Evolutionary conservation across 306 rosid genomes (phyloP).

Genomic region (Vicia villosa): DNA sequence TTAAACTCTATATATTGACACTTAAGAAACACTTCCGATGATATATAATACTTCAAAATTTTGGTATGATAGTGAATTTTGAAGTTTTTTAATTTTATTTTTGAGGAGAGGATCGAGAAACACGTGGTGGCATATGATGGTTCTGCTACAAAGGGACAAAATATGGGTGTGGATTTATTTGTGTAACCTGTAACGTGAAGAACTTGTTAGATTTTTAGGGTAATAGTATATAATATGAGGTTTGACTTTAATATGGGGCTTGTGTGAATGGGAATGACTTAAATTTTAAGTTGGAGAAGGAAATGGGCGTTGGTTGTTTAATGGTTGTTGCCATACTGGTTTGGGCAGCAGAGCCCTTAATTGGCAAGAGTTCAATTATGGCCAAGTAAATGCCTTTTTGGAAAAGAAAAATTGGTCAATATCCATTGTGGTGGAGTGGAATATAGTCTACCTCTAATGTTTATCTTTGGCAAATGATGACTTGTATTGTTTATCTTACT

Average conservation of each 20-base stretch:
- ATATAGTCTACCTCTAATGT: neutral
- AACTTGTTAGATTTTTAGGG: slow-evolving; percentile 32
- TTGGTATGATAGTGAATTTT: slow-evolving; percentile 3
- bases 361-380: neutral
- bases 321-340: neutral
- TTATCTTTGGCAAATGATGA: neutral
- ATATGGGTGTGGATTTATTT: slow-evolving; percentile 35
- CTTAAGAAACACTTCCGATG: too few relatives aligned
- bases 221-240: neutral
- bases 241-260: slow-evolving; percentile 21
- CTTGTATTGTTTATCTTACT: too few relatives aligned
- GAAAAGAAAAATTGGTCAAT: neutral
- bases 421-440: neutral
- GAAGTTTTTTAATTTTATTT: neutral
- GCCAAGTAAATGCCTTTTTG: neutral
- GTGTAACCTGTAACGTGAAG: slow-evolving; percentile 32
- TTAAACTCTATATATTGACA: too few relatives aligned
- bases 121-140: slow-evolving; percentile 38
- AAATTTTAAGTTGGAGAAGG: neutral
- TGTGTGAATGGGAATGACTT: slow-evolving; percentile 6
- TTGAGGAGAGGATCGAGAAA: slow-evolving; percentile 38
- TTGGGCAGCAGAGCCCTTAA: neutral
- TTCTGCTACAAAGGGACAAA: slow-evolving; percentile 40
- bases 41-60: too few relatives aligned
- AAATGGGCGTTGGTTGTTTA: slow-evolving; percentile 14